Evolutionary conservation across 306 rosid genomes (phyloP).

Genomic region (Dalbergia oliveri): DNA sequence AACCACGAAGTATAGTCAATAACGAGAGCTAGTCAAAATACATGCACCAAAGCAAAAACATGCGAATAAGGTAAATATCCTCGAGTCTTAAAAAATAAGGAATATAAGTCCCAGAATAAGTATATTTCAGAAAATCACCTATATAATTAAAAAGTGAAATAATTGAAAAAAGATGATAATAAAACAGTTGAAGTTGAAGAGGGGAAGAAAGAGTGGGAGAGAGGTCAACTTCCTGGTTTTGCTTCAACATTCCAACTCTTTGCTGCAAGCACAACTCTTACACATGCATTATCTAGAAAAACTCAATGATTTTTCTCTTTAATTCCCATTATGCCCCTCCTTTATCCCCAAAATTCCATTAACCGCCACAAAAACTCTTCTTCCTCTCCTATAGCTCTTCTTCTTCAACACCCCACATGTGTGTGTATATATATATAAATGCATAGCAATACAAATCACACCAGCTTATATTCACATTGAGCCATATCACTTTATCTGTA

Average conservation of each 20-base stretch:
- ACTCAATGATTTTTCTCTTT: constrained; percentile 39
- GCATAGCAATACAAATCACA: constrained; percentile 51
- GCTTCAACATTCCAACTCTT: constrained; percentile 84
- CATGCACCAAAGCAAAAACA: background rate
- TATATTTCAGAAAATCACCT: background rate
- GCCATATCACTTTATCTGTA: constrained; percentile 54
- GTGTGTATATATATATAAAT: constrained; percentile 50
- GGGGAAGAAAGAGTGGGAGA: constrained; percentile 67
- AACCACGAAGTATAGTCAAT: background rate
- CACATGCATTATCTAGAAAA: constrained; percentile 52
- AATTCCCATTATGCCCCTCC: constrained; percentile 57
- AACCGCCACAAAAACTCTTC: constrained; percentile 30
- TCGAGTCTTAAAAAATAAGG: too few species aligned
- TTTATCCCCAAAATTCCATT: constrained; percentile 33
- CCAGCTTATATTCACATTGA: constrained; percentile 40
- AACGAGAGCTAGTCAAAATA: background rate
- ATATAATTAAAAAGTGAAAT: background rate
- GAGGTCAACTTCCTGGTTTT: constrained; percentile 81
- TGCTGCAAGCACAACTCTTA: constrained; percentile 63
- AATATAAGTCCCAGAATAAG: too few species aligned
- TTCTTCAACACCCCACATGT: constrained; percentile 48
- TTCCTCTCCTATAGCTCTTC: constrained; percentile 39
- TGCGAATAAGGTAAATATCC: too few species aligned
- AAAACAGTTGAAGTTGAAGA: constrained; percentile 38
- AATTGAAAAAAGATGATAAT: background rate